Evolutionary conservation across 805 yeast genomes (phyloP), one percentile per base, ranked within the genome.

Genomic region (Grigorovia jiainica): DNA sequence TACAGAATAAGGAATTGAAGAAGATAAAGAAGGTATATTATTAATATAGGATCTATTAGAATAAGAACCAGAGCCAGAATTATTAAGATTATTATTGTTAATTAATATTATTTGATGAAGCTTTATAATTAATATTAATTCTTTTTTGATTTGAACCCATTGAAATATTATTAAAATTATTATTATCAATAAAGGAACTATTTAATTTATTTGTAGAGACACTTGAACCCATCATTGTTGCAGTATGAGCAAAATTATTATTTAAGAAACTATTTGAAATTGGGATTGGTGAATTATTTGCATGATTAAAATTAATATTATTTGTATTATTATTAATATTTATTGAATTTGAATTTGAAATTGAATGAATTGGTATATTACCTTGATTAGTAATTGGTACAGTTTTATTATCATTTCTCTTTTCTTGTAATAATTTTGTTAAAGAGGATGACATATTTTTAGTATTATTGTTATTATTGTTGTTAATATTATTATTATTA

Each of bases 1-100:
- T 2, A 78, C 86, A 7, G 81, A 70, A 58, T 80, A 81, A 1
- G 87, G 87, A 39, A 81, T 80, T 32, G 76, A 69, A 19, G 76
- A 66, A 5, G 83, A 74, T 49, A 80, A 65, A 40, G 66, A 80
- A 47, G 49, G 76, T 24, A 52, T 40, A 18, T 47, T 52, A 45
- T 43, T 55, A 39, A n/a, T n/a, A n/a, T n/a, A n/a, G n/a, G 46
- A 34, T 27, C 15, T 27, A 27, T 27, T 27, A 4, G 31, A 27
- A 13, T 13, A 8, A 13, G 31, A 27, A 15, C 15, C n/a, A n/a
- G n/a, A n/a, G n/a, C n/a, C n/a, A n/a, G n/a, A n/a, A 25, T 13
- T 27, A 13, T 27, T 27, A 27, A 7, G 3, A 27, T 27, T 10
- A 13, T 10, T 27, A 5, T 25, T 25, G n/a, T 10, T 24, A 10